phyloP scores from a whole-genome alignment of 352 stramenopile species.

The Pythium plurisporium region DNA sequence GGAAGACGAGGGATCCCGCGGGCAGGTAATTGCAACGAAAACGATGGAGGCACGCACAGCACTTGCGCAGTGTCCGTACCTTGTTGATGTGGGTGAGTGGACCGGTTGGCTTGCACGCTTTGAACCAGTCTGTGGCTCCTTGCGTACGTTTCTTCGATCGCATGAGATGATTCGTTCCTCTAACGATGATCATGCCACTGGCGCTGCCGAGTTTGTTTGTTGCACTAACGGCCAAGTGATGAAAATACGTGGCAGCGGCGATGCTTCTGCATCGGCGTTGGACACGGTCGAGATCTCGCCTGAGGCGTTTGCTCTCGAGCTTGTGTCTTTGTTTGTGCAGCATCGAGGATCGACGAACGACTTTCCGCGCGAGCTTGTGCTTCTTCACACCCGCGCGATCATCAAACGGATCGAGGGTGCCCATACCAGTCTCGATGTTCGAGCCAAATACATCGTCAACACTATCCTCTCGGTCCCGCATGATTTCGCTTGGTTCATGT shows the following conservation, averaged over 20 bases:
- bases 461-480: conserved; percentile 42
- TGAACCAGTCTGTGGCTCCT: conserved; percentile 48
- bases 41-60: conserved; percentile 40
- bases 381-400: conserved; percentile 52
- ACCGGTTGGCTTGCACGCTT: conserved; percentile 27
- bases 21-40: conserved; percentile 42
- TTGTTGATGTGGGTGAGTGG: conserved; percentile 49
- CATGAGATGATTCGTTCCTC: conserved; percentile 73
- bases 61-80: conserved; percentile 49
- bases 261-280: conserved; percentile 18
- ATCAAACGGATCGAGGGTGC: conserved; percentile 16
- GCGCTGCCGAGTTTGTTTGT: conserved; percentile 41
- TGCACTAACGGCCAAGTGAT: conserved; percentile 58
- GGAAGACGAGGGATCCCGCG: conserved; percentile 4
- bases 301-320: conserved; percentile 37
- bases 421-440: neutral
- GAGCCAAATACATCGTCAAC: conserved; percentile 39
- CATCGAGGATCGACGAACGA: conserved; percentile 34
- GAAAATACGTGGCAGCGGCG: conserved; percentile 34
- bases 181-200: conserved; percentile 54
- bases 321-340: conserved; percentile 66
- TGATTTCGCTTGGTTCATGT: conserved; percentile 52
- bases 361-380: conserved; percentile 63
- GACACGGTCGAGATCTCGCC: conserved; percentile 15
- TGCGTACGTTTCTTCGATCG: conserved; percentile 67